Conservation (phyloP, 164 flowering plant genomes). For the Annona cherimola region DNA sequence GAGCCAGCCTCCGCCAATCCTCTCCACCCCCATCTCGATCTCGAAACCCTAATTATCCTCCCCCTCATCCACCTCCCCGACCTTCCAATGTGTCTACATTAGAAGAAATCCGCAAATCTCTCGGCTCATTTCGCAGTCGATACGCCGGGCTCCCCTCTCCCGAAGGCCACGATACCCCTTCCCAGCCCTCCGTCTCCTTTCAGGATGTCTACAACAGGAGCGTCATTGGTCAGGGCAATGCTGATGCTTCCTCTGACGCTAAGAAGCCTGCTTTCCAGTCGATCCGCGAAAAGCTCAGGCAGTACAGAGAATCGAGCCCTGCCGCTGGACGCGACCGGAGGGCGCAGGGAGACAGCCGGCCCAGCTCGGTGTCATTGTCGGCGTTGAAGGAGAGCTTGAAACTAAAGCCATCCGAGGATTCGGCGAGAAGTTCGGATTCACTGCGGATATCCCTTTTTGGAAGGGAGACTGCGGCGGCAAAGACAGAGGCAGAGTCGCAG, state of each 20-base stretch:
- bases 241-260: not conserved
- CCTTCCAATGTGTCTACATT: slow-evolving; percentile 20
- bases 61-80: slow-evolving; percentile 3
- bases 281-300: slow-evolving; percentile 35
- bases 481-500: slow-evolving; percentile 13
- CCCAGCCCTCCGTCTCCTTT: slow-evolving; percentile 29
- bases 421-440: not conserved
- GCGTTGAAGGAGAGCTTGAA: slow-evolving; percentile 25
- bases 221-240: slow-evolving; percentile 12
- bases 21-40: slow-evolving; percentile 4
- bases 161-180: slow-evolving; percentile 1
- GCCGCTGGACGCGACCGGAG: slow-evolving; percentile 4
- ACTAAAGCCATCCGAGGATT: slow-evolving; percentile 18
- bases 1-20: slow-evolving; percentile 35
- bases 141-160: slow-evolving; percentile 28
- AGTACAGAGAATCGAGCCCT: slow-evolving; percentile 9
- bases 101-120: slow-evolving; percentile 47
- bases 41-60: not conserved
- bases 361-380: slow-evolving; percentile 19
- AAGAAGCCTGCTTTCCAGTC: slow-evolving; percentile 12
- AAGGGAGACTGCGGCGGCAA: slow-evolving; percentile 24
- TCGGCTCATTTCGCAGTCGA: slow-evolving; percentile 45
- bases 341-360: not conserved
- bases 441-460: slow-evolving; percentile 27
- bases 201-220: slow-evolving; percentile 42